Evolutionary conservation across 2,329 filamentous ascomycete species (phyloP), one percentile per base, ranked within the genome.

Genomic region (Pezicula neosporulosa): DNA sequence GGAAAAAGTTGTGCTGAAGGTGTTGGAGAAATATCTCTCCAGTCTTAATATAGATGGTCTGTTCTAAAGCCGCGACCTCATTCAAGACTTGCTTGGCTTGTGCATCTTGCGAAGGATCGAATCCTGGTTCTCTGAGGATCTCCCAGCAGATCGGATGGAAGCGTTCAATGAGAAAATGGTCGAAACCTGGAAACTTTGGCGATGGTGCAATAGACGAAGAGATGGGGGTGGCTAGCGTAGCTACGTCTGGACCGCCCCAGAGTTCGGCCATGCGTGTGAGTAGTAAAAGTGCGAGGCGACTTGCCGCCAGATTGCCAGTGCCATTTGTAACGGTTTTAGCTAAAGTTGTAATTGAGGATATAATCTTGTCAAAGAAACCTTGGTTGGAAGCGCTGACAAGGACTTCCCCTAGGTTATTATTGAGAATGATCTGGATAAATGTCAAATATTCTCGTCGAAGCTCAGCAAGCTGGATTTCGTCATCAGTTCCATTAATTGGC

Each of bases 121-220:
- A 97, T 18, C 80, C 80, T 6, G 87, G 77, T 42, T 92, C 87
- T 37, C 83, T 83, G 35, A 96, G 83, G 6, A 97, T 85, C 38
- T 89, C 87, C 94, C 94, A 99, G 68, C 89, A 92, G 7, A 95
- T 79, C 0, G 89, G 82, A 52, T 96, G 93, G 73, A 99, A 96
- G 19, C 88, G 83, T 41, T 89, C 83, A 52, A 97, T 88, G 70
- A 96, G 87, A 71, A 96, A 97, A 51, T 82, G 81, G 61, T 96
- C 91, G 66, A 99, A 99, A 6, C 94, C 93, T 2, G 92, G 89
- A 27, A 99, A 84, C 16, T 71, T 72, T 10, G 83, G 83, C 10
- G 71, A 67, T 4, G 82, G 74, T 2, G 76, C 75, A 4, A 75
- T 71, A 10, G 73, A 75, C 0, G 81, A 56, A 4, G 77, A 71